Evolutionary conservation across 805 yeast genomes (phyloP).

Genomic region (Maudiozyma turicensis): DNA sequence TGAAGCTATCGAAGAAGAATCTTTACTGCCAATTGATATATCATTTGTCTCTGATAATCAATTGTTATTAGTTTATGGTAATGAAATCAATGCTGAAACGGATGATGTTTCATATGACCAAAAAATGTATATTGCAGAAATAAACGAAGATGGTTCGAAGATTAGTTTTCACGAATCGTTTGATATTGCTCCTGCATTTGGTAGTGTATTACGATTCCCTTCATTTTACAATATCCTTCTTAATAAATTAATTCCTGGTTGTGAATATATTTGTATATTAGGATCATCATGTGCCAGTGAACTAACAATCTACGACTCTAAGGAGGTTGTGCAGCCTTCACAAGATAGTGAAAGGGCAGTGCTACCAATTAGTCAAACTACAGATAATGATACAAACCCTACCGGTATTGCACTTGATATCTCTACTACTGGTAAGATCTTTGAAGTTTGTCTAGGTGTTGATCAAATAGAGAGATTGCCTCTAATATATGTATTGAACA

Average conservation of each 20-base stretch:
- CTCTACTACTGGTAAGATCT: constrained; percentile 34
- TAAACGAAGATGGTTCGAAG: background rate
- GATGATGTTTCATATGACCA: constrained; percentile 23
- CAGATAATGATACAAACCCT: constrained; percentile 60
- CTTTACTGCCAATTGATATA: constrained; percentile 21
- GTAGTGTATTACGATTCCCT: constrained; percentile 38
- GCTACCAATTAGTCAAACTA: constrained; percentile 57
- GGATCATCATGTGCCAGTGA: constrained; percentile 63
- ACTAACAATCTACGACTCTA: constrained; percentile 36
- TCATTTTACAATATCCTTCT: constrained; percentile 36
- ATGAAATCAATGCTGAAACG: constrained; percentile 14
- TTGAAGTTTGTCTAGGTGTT: constrained; percentile 47
- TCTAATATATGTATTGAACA: constrained; percentile 49
- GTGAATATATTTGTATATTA: constrained; percentile 33
- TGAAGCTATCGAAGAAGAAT: constrained; percentile 24
- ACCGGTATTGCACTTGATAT: constrained; percentile 62
- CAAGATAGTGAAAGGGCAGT: constrained; percentile 69
- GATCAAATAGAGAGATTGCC: constrained; percentile 58
- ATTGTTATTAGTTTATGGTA: constrained; percentile 25
- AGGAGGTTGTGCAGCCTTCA: constrained; percentile 35
- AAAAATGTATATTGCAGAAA: constrained; percentile 17
- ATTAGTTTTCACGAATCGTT: constrained; percentile 25
- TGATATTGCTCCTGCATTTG: constrained; percentile 46
- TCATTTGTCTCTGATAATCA: constrained; percentile 11
- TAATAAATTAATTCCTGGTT: constrained; percentile 32